These are phyloP conservation scores for Xerocomus spinulosus DNA, from an alignment of 768 basidiomycete genomes.

Conservation along the genomic window DNA sequence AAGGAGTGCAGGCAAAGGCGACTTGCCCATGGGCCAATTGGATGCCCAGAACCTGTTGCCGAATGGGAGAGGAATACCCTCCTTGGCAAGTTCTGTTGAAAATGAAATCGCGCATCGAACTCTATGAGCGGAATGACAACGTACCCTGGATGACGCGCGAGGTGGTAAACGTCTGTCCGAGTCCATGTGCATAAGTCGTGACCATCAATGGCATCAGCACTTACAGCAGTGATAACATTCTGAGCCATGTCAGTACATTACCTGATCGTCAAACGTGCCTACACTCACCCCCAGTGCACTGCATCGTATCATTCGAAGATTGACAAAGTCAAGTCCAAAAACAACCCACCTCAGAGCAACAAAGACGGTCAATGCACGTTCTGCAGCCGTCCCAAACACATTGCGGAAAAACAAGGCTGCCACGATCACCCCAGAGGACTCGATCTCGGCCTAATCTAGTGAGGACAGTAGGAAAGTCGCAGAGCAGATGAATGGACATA, in stretches of 20 bases:
- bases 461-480: no score
- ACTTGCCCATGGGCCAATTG: conserved; percentile 56
- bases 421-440: conserved; percentile 47
- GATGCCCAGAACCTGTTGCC: conserved; percentile 58
- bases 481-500: not conserved
- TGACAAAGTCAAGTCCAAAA: not conserved
- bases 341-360: conserved; percentile 47
- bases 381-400: conserved; percentile 50
- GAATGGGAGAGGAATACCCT: conserved; percentile 57
- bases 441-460: conserved; percentile 44
- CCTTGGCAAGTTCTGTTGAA: conserved; percentile 51
- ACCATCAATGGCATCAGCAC: not conserved
- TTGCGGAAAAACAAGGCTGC: conserved; percentile 56
- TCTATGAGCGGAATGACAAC: not conserved
- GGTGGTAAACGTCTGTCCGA: conserved; percentile 44
- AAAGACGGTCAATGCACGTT: conserved; percentile 53
- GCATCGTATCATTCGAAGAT: not conserved
- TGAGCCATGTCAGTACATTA: conserved; percentile 8
- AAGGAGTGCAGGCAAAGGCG: conserved; percentile 52
- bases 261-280: not conserved
- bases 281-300: conserved; percentile 36
- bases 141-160: conserved; percentile 51
- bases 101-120: not conserved
- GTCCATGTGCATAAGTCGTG: not conserved
- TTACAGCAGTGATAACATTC: conserved; percentile 32